A percentile compares a stretch with the other conserved stretches of the same genome.
These are phyloP conservation scores for Pluteus cervinus DNA, from an alignment of 768 basidiomycete species.

Conservation along the genomic window DNA sequence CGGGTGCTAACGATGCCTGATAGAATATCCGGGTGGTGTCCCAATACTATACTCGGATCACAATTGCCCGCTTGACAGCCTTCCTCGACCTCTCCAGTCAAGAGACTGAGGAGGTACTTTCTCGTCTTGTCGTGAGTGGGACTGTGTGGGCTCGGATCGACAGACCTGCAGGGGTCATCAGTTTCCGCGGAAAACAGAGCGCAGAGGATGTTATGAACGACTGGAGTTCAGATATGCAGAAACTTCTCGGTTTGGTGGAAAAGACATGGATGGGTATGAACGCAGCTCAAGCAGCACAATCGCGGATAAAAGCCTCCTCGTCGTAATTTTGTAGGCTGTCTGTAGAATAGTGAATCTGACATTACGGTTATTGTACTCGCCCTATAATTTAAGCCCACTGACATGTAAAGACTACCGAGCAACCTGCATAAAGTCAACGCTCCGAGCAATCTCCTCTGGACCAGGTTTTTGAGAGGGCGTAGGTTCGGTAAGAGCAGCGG, in stretches of 20 bases:
- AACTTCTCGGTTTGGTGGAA: constrained; percentile 84
- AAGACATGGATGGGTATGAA: constrained; percentile 99
- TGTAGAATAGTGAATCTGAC: too few species aligned
- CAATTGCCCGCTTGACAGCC: constrained; percentile 71
- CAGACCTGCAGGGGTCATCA: constrained; percentile 84
- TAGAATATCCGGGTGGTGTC: constrained; percentile 96
- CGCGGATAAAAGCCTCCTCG: constrained; percentile 37
- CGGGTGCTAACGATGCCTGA: constrained; percentile 2
- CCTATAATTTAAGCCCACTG: neutral
- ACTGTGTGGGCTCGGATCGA: constrained; percentile 94
- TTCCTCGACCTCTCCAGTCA: constrained; percentile 80
- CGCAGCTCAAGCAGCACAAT: constrained; percentile 80
- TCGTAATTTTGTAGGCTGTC: neutral
- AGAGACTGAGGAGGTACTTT: constrained; percentile 85
- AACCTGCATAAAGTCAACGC: constrained; percentile 4
- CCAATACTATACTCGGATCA: constrained; percentile 92
- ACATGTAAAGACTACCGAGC: too few species aligned
- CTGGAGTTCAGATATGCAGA: constrained; percentile 97
- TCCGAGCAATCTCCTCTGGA: too few species aligned
- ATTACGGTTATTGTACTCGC: neutral
- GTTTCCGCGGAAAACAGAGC: constrained; percentile 75
- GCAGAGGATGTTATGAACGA: constrained; percentile 96
- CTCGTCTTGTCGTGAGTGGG: constrained; percentile 84
- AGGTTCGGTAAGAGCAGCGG: constrained; percentile 44
- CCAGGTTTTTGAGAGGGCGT: constrained; percentile 12